These are phyloP conservation scores for Fusarium sp. DNA, from an alignment of 2,329 filamentous ascomycete genomes.

Conservation along the genomic window DNA sequence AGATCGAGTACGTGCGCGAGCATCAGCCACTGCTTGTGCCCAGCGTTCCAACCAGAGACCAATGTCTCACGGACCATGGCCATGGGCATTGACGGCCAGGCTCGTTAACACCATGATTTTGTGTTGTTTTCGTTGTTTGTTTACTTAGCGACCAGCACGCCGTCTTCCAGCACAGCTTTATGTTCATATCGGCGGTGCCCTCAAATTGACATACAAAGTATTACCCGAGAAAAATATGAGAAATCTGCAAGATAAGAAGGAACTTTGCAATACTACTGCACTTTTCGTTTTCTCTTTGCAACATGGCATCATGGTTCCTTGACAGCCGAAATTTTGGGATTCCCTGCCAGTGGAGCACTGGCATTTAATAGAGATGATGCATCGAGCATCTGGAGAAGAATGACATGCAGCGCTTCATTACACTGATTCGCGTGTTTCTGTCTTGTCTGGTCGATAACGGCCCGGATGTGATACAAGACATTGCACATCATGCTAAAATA, in stretches of 20 bases:
- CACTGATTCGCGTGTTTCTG: constrained; percentile 4
- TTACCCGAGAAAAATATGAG: not conserved
- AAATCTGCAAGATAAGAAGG: not conserved
- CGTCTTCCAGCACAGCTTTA: constrained; percentile 17
- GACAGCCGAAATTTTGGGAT: not conserved
- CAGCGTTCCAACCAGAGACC: constrained; percentile 22
- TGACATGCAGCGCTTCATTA: constrained; percentile 14
- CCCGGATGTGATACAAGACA: constrained; percentile 1
- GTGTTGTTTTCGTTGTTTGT: constrained; percentile 40
- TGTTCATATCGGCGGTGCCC: not conserved
- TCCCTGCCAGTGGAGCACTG: constrained; percentile 9
- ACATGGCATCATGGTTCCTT: not conserved
- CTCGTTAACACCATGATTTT: constrained; percentile 7
- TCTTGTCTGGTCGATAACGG: constrained; percentile 1
- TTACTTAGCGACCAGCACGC: constrained; percentile 29
- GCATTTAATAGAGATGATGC: constrained; percentile 7
- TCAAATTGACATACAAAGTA: not conserved
- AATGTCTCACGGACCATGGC: constrained; percentile 35
- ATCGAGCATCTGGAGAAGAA: constrained; percentile 1
- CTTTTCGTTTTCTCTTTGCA: not conserved
- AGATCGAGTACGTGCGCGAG: constrained; percentile 25
- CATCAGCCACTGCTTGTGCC: constrained; percentile 34
- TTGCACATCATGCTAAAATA: constrained; percentile 9
- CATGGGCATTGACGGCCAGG: constrained; percentile 20
- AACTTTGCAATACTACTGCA: not conserved